Evolutionary conservation across 768 basidiomycete species (phyloP), one percentile per base, ranked within the genome.

Genomic region (Serendipita sp.): DNA sequence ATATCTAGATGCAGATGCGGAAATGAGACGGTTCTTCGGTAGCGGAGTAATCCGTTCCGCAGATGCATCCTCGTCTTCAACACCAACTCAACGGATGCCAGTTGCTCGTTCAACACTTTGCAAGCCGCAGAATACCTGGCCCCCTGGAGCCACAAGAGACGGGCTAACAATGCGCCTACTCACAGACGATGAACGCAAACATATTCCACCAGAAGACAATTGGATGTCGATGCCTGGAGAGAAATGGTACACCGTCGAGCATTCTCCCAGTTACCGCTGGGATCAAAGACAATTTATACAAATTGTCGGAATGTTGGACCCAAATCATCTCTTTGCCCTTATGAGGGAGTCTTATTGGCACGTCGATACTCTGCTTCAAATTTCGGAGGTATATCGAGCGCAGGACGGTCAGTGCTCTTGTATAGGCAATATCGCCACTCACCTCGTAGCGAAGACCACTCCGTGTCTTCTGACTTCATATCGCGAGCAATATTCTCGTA

Each of bases 21-120:
- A 99, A 72, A 82, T 98, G 75, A 85, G 88, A 64, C 86, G 85
- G 68, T 95, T 97, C 79, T 99, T 99, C 71, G 95, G 95, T 1
- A 81, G 89, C 18, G 89, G 86, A 70, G 93, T 96, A 65, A 81
- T 97, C 7, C 68, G 74, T 11, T 68, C 76, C 0, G 66, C 74
- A 1, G 70, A 72, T 13, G 66, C 76, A 24, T 71, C 76, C 2
- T 72, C 78, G 2, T 60, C 51, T n/a, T 74, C 63, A 71, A 81
- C 37, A 78, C 79, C 51, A 75, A 74, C 3, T 78, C 77, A 7
- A 67, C 73, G 3, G 78, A 80, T 35, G 77, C 45, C 51, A 63
- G 58, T 54, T 15, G 35, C 67, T n/a, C 72, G 86, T 15, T 91
- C 89, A 8, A 80, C 85, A 53, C 76, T 98, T 16, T 89, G 90